Conservation (phyloP, 768 basidiomycete genomes). For the Jaapia argillacea region DNA sequence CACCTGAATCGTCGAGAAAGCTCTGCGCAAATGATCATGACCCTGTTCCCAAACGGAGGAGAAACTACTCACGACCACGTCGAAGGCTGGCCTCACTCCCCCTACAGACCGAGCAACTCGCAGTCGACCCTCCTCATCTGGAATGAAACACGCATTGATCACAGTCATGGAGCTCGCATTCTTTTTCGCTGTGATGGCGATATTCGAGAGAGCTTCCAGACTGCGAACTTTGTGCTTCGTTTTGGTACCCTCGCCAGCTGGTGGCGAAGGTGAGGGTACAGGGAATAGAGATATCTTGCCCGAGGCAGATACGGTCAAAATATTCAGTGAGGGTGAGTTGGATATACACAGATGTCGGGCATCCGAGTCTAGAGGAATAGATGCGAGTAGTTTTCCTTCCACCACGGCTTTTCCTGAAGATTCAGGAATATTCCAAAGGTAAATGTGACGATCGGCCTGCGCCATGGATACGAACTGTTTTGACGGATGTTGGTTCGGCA, state of each 20-base stretch:
- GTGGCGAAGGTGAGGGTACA: too few relatives aligned
- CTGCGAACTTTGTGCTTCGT: slow-evolving; percentile 37
- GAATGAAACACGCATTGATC: slow-evolving; percentile 36
- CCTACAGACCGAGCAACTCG: slow-evolving; percentile 44
- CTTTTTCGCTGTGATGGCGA: slow-evolving; percentile 30
- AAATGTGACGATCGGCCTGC: slow-evolving; percentile 50
- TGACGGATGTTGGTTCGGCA: too few relatives aligned
- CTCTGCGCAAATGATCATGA: slow-evolving; percentile 23
- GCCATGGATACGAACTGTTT: slow-evolving; percentile 48
- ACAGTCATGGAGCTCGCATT: slow-evolving; percentile 25
- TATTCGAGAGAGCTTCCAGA: slow-evolving; percentile 41
- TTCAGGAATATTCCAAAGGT: slow-evolving; percentile 33
- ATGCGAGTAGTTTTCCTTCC: slow-evolving; percentile 47
- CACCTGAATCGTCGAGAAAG: slow-evolving; percentile 43
- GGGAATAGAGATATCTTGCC: slow-evolving; percentile 51
- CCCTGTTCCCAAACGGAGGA: slow-evolving; percentile 1
- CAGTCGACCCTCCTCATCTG: slow-evolving; percentile 30
- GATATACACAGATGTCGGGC: slow-evolving; percentile 31
- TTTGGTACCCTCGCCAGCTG: slow-evolving; percentile 30
- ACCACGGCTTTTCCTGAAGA: slow-evolving; percentile 16
- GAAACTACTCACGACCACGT: slow-evolving; percentile 40
- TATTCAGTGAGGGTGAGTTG: slow-evolving; percentile 19
- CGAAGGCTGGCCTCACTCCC: slow-evolving; percentile 50
- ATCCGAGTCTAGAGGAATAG: slow-evolving; percentile 54
- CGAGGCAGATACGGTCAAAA: slow-evolving; percentile 45